These are phyloP conservation scores for Teunomyces stri DNA, from an alignment of 805 yeast genomes.

Conservation along the genomic window DNA sequence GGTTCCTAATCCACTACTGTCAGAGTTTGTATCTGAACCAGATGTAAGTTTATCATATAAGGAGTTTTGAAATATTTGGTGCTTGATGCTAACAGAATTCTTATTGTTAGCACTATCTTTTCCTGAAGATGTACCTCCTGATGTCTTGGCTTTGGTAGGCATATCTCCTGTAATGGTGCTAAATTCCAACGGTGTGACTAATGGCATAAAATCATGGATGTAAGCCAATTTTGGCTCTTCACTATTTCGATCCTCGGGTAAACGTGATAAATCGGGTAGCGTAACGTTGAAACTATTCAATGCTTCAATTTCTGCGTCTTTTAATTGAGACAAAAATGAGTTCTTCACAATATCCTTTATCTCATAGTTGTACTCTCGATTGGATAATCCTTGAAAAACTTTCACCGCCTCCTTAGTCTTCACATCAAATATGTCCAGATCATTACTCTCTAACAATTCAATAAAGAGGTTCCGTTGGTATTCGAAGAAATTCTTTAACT, in stretches of 20 bases:
- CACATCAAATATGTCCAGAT: constrained; percentile 18
- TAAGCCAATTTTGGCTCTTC: constrained; percentile 2
- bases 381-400: constrained; percentile 23
- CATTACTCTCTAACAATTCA: constrained; percentile 17
- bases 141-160: constrained; percentile 22
- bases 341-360: constrained; percentile 27
- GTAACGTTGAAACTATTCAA: not conserved
- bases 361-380: constrained; percentile 27
- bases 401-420: constrained; percentile 26
- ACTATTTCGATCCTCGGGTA: not conserved
- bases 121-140: constrained; percentile 13
- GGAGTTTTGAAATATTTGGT: constrained; percentile 39
- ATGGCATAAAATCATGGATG: constrained; percentile 44
- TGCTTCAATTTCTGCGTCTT: constrained; percentile 1
- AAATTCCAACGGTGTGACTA: constrained; percentile 36
- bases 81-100: constrained; percentile 22
- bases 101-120: constrained; percentile 16
- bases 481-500: constrained; percentile 38
- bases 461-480: constrained; percentile 30
- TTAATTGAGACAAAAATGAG: constrained; percentile 10
- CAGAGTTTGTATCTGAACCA: constrained; percentile 40
- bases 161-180: constrained; percentile 39
- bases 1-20: constrained; percentile 11
- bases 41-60: constrained; percentile 37
- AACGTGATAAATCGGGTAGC: not conserved